Base-by-base conservation (phyloP, 73 alveolate species). In the Breviolum minutum region DNA sequence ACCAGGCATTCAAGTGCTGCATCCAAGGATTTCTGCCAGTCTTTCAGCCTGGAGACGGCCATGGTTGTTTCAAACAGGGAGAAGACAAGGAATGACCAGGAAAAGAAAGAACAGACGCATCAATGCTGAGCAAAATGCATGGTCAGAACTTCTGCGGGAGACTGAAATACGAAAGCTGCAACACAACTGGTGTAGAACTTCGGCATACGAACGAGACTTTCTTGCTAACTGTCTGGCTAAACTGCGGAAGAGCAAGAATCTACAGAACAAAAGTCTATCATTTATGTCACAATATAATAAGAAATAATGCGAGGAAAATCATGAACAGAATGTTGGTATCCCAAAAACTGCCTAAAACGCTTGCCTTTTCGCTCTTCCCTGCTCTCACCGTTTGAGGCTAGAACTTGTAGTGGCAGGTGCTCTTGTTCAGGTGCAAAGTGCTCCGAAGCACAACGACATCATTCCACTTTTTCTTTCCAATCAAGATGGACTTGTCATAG, bases 361-460 rank as follows among this genome's bases (percentile, higher is more conserved):
- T 26, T 74, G 84, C 79, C 81, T 17, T 20, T 20, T 8, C 8
- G 40, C 19, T 71, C 81, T 20, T 71, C 81, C 19, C 30, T n/a
- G 30, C 81, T 20, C 10, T 17, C 81, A 11, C 29, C 40, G 32
- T 80, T 64, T 68, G 95, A 27, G 96, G 64, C 76, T 71, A 22
- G 87, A 19, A 60, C 97, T 91, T 91, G 97, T 91, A 91, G 80
- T 69, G 82, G 80, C 97, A 91, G 19, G 97, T 91, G 97, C 97
- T 91, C 97, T 91, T 91, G 89, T 91, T 91, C 48, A 91, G 88
- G 97, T 91, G 97, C 76, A 91, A 66, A 20, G 97, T 91, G 97
- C 97, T 91, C 30, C 97, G 40, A n/a, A 91, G 85, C 13, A 91
- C 97, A 13, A 91, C 97, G 48, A 91, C 77, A 66, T 91, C 97